Percentiles rank a stretch among this genome's conserved stretches.
Conservation (phyloP, 768 basidiomycete species). For the Mycena polygramma region DNA sequence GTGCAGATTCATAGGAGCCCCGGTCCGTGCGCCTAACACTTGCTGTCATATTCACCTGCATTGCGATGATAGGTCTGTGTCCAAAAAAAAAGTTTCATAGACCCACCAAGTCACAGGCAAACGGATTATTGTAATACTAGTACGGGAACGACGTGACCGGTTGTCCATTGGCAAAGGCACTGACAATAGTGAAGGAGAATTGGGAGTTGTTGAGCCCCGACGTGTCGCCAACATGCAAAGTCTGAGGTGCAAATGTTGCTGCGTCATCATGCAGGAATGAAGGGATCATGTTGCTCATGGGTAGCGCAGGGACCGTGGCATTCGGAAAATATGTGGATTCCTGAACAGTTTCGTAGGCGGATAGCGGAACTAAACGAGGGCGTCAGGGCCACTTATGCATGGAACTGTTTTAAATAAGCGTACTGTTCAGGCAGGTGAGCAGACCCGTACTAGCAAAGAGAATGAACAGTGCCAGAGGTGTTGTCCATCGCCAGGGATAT, state of each 20-base stretch:
- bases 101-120: slow-evolving; percentile 11
- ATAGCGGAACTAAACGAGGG: slow-evolving; percentile 5
- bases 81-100: neutral
- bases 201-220: slow-evolving; percentile 13
- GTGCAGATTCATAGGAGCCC: neutral
- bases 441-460: neutral
- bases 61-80: neutral
- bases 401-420: neutral
- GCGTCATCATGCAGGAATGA: neutral
- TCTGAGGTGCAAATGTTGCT: slow-evolving; percentile 2
- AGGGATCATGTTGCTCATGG: slow-evolving; percentile 7
- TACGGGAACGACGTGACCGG: slow-evolving; percentile 11
- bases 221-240: slow-evolving; percentile 2
- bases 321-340: slow-evolving; percentile 16
- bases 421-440: slow-evolving; percentile 19
- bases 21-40: neutral
- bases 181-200: slow-evolving; percentile 8
- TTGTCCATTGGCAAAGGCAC: neutral
- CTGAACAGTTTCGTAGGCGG: slow-evolving; percentile 13
- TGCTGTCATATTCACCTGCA: neutral
- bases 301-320: slow-evolving; percentile 6
- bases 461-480: slow-evolving; percentile 2
- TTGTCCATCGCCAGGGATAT: slow-evolving; percentile 29
- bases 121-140: slow-evolving; percentile 20
- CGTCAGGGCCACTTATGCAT: neutral